These are phyloP conservation scores for Acarospora socialis DNA, from an alignment of 2,329 filamentous ascomycete species.

Conservation along the genomic window DNA sequence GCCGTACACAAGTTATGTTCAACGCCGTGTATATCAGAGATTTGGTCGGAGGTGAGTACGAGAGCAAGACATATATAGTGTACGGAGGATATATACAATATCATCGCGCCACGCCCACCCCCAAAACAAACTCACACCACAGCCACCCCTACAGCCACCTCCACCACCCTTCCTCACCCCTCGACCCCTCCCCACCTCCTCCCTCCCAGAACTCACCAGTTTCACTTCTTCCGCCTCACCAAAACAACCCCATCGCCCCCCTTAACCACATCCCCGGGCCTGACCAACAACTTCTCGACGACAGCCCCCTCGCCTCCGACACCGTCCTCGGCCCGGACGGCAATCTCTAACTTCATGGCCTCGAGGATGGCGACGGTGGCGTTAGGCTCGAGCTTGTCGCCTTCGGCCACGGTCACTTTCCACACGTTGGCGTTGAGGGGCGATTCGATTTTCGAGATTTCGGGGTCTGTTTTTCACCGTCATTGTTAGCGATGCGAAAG, in stretches of 20 bases:
- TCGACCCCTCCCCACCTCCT: too few relatives aligned
- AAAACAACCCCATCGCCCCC: conserved; percentile 16
- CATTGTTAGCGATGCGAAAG: not conserved
- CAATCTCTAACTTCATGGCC: conserved; percentile 45
- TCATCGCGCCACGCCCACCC: too few relatives aligned
- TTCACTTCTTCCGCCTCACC: too few relatives aligned
- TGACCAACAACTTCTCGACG: conserved; percentile 28
- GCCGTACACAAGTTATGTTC: too few relatives aligned
- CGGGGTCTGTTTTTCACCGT: conserved; percentile 19
- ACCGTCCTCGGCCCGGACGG: conserved; percentile 23
- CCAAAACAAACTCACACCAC: too few relatives aligned
- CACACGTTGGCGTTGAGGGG: conserved; percentile 39
- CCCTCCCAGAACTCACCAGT: too few relatives aligned
- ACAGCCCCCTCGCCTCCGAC: conserved; percentile 17
- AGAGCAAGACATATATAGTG: too few relatives aligned
- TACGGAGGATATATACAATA: too few relatives aligned
- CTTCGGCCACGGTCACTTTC: conserved; percentile 34
- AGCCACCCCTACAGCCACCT: too few relatives aligned
- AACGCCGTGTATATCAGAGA: too few relatives aligned
- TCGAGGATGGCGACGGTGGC: conserved; percentile 36
- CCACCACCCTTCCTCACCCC: too few relatives aligned
- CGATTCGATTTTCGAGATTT: conserved; percentile 26
- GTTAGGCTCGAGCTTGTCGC: conserved; percentile 28
- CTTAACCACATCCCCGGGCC: conserved; percentile 26
- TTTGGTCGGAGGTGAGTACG: too few relatives aligned